phyloP scores from a whole-genome alignment of 495 filamentous ascomycete species.

The Aspergillus olivimuriae region DNA sequence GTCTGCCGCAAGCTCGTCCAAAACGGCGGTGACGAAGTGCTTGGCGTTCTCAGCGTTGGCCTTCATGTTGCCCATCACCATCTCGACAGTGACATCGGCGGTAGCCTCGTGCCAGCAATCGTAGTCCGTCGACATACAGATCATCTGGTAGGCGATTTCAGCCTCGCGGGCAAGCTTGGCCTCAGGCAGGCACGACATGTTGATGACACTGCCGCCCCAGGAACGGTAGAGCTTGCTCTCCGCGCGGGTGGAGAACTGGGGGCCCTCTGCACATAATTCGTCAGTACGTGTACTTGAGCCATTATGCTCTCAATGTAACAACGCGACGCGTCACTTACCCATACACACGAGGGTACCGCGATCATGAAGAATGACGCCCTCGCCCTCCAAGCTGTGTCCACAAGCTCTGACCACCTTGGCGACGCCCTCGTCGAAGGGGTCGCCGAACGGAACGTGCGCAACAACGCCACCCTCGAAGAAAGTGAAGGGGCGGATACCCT shows the following conservation, averaged over 20 bases:
- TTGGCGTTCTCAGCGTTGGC: slow-evolving; percentile 84
- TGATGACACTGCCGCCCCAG: slow-evolving; percentile 88
- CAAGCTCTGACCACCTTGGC: slow-evolving; percentile 63
- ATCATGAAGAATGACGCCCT: slow-evolving; percentile 71
- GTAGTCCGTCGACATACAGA: slow-evolving; percentile 99
- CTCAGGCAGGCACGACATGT: slow-evolving; percentile 96
- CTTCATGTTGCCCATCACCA: slow-evolving; percentile 96
- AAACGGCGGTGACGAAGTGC: slow-evolving; percentile 74
- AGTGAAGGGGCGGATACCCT: slow-evolving; percentile 85
- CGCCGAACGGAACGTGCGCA: slow-evolving; percentile 90
- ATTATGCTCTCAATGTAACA: neutral
- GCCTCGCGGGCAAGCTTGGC: slow-evolving; percentile 94
- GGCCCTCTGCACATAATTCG: slow-evolving; percentile 57
- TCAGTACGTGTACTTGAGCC: neutral
- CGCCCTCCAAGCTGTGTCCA: slow-evolving; percentile 69
- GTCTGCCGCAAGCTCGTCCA: slow-evolving; percentile 74
- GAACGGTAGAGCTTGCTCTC: slow-evolving; percentile 91
- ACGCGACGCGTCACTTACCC: slow-evolving; percentile 46
- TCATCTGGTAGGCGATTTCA: slow-evolving; percentile 94
- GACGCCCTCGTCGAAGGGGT: slow-evolving; percentile 82
- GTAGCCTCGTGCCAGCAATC: slow-evolving; percentile 84
- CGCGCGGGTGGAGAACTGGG: slow-evolving; percentile 94
- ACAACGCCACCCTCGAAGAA: slow-evolving; percentile 95
- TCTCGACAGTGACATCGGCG: slow-evolving; percentile 82
- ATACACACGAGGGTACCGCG: slow-evolving; percentile 83